Evolutionary conservation across 2,329 filamentous ascomycete species (phyloP).

Genomic region (Colletotrichum sp.): DNA sequence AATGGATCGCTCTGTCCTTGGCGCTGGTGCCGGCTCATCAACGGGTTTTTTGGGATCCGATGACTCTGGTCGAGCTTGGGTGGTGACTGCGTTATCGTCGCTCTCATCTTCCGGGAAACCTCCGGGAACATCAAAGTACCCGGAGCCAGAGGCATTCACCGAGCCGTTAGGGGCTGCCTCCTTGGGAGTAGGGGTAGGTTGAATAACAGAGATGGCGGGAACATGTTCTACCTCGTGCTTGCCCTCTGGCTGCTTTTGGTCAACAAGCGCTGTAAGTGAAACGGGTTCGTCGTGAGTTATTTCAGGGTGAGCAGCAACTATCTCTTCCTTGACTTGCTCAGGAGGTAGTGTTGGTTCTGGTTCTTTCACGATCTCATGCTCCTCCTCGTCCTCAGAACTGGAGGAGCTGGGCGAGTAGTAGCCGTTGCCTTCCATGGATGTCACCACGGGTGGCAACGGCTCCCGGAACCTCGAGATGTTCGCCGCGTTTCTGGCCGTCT

Average conservation of each 20-base stretch:
- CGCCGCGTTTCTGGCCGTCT: slow-evolving; percentile 55
- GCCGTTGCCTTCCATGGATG: slow-evolving; percentile 69
- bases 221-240: slow-evolving; percentile 24
- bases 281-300: background rate
- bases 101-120: slow-evolving; percentile 56
- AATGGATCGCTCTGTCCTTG: background rate
- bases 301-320: background rate
- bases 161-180: background rate
- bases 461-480: slow-evolving; percentile 65
- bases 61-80: background rate
- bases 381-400: slow-evolving; percentile 44
- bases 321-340: slow-evolving; percentile 1
- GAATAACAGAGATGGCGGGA: slow-evolving; percentile 49
- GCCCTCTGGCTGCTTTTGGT: background rate
- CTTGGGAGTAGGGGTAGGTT: slow-evolving; percentile 45
- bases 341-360: slow-evolving; percentile 1
- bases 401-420: slow-evolving; percentile 65
- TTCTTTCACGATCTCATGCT: slow-evolving; percentile 14
- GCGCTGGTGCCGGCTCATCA: background rate
- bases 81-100: slow-evolving; percentile 21
- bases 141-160: slow-evolving; percentile 23
- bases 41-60: background rate
- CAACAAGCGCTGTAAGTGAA: background rate
- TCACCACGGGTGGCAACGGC: slow-evolving; percentile 74
- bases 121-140: slow-evolving; percentile 61